phyloP scores from a whole-genome alignment of 169 alveolate species.

The Perkinsus marinus region DNA sequence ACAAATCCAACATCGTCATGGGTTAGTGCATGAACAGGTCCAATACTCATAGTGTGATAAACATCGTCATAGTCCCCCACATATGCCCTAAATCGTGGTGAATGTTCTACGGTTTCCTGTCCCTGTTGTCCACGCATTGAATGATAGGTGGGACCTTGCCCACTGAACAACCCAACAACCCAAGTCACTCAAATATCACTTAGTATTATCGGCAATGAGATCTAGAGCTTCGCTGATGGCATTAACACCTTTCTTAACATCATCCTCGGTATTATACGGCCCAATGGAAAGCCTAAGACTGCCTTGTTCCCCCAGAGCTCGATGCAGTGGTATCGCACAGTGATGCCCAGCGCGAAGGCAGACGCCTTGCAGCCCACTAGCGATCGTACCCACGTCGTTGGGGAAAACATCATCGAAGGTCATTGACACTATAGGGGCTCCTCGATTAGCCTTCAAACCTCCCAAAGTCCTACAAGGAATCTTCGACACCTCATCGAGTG shows the following conservation, averaged over 20 bases:
- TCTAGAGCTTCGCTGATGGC: neutral
- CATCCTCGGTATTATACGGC: neutral
- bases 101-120: no score
- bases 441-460: neutral
- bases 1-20: no score
- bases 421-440: neutral
- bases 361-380: neutral
- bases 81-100: no score
- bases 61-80: no score
- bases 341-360: neutral
- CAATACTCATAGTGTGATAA: no score
- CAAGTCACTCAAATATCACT: neutral
- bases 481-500: neutral
- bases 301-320: neutral
- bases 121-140: no score
- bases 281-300: neutral
- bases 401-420: neutral
- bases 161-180: no score
- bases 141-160: no score
- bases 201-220: neutral
- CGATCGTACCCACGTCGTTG: neutral
- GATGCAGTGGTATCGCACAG: neutral
- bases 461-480: neutral
- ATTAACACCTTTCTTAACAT: neutral
- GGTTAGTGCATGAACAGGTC: no score